phyloP scores from a whole-genome alignment of 768 basidiomycete genomes.

The Sarcodon aspratus region DNA sequence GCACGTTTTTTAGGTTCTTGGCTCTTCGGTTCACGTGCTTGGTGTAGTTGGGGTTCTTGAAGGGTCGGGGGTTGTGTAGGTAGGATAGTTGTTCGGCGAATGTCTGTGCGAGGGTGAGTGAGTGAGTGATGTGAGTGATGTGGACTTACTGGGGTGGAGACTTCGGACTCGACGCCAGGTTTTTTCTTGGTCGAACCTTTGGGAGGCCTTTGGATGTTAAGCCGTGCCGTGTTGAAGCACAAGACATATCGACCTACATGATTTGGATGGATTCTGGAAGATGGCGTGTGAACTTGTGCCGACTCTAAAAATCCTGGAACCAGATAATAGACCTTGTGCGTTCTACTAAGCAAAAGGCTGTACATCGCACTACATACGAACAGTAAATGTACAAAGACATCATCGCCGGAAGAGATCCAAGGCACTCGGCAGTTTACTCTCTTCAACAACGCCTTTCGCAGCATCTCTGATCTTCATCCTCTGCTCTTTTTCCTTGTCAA shows the following conservation, averaged over 20 bases:
- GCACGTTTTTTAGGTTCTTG: constrained; percentile 71
- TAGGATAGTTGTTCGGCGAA: constrained; percentile 69
- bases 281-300: neutral
- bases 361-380: no score
- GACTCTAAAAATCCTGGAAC: no score
- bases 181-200: constrained; percentile 21
- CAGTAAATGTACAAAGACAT: neutral
- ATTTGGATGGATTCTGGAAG: neutral
- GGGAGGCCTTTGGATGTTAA: constrained; percentile 16
- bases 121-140: neutral
- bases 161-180: constrained; percentile 12
- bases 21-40: constrained; percentile 65
- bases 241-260: neutral
- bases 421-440: constrained; percentile 19
- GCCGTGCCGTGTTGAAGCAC: neutral
- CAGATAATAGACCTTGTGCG: no score
- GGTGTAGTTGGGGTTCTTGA: constrained; percentile 63
- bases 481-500: constrained; percentile 24
- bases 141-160: constrained; percentile 9
- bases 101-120: constrained; percentile 28
- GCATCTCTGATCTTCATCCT: constrained; percentile 15
- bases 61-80: constrained; percentile 56
- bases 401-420: constrained; percentile 26
- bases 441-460: constrained; percentile 12
- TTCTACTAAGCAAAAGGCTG: no score